Evolutionary conservation across 179 eudicot genomes (phyloP).

Genomic region (Carnegiea gigantea): DNA sequence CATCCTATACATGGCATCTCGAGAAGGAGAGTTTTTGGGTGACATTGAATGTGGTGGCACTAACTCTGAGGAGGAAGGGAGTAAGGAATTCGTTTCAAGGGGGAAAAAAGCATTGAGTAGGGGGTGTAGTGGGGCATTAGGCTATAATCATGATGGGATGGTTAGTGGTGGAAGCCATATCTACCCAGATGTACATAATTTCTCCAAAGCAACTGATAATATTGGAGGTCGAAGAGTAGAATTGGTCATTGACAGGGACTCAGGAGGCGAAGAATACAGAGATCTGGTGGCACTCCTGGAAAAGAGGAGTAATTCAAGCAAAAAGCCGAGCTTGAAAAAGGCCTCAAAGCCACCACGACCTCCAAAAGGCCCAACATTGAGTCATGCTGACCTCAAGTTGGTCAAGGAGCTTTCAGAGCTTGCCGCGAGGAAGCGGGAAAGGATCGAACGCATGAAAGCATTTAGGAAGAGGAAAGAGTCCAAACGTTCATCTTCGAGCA

Average conservation of each 20-base stretch:
- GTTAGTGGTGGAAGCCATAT: slow-evolving; percentile 15
- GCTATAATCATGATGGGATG: slow-evolving; percentile 9
- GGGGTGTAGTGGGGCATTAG: slow-evolving; percentile 12
- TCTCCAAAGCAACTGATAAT: neutral
- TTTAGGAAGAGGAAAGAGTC: slow-evolving; percentile 45
- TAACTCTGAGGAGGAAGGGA: slow-evolving; percentile 31
- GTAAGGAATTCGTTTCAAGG: slow-evolving; percentile 12
- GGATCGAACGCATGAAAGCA: slow-evolving; percentile 42
- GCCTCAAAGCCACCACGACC: slow-evolving; percentile 50
- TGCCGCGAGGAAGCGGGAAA: slow-evolving; percentile 45
- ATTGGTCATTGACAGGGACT: slow-evolving; percentile 19
- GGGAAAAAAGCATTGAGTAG: slow-evolving; percentile 15
- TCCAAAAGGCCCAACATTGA: slow-evolving; percentile 46
- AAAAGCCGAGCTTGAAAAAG: slow-evolving; percentile 32
- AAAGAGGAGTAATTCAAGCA: slow-evolving; percentile 25
- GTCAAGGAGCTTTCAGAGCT: slow-evolving; percentile 46
- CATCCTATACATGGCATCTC: slow-evolving; percentile 28
- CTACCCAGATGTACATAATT: slow-evolving; percentile 13
- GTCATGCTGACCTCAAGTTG: slow-evolving; percentile 40
- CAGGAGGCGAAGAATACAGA: slow-evolving; percentile 26
- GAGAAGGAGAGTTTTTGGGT: slow-evolving; percentile 30
- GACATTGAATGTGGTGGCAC: slow-evolving; percentile 38
- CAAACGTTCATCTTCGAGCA: slow-evolving; percentile 28
- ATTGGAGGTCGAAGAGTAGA: slow-evolving; percentile 12
- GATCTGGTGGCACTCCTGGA: slow-evolving; percentile 26